Conservation (phyloP, 257 asterid genomes). For the Scutellaria baicalensis region DNA sequence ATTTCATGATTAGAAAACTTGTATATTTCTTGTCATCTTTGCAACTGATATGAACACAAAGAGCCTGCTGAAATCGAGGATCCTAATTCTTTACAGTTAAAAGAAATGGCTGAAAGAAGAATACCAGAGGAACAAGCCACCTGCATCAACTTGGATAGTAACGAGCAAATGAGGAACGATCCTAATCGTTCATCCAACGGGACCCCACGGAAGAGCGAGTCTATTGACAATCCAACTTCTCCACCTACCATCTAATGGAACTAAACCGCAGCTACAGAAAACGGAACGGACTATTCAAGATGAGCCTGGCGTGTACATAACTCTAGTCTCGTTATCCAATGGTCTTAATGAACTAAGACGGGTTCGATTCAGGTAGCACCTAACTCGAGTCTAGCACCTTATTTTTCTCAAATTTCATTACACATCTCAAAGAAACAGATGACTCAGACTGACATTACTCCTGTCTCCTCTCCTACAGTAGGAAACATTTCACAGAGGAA, state of each 20-base stretch:
- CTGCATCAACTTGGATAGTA: constrained; percentile 20
- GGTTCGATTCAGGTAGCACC: constrained; percentile 85
- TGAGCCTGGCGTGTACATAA: constrained; percentile 76
- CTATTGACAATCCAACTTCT: constrained; percentile 30
- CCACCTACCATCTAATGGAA: constrained; percentile 29
- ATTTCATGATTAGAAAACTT: background rate
- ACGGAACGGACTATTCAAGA: constrained; percentile 57
- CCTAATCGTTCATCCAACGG: constrained; percentile 33
- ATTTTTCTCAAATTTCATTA: background rate
- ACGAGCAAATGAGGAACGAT: constrained; percentile 17
- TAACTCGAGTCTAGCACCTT: background rate
- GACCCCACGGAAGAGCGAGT: constrained; percentile 35
- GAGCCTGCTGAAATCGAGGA: background rate
- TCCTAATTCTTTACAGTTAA: constrained; percentile 42
- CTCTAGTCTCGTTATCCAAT: constrained; percentile 44
- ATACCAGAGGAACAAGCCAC: constrained; percentile 29
- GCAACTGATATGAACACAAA: too few relatives aligned
- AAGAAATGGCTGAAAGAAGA: constrained; percentile 51
- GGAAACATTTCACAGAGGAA: constrained; percentile 73
- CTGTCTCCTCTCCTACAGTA: constrained; percentile 31
- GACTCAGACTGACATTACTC: background rate
- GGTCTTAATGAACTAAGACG: constrained; percentile 73
- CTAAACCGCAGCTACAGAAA: constrained; percentile 40
- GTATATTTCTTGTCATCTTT: too few relatives aligned
- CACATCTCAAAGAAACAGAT: background rate